Conservation (phyloP, 768 basidiomycete genomes). For the Tylopilus sp. region DNA sequence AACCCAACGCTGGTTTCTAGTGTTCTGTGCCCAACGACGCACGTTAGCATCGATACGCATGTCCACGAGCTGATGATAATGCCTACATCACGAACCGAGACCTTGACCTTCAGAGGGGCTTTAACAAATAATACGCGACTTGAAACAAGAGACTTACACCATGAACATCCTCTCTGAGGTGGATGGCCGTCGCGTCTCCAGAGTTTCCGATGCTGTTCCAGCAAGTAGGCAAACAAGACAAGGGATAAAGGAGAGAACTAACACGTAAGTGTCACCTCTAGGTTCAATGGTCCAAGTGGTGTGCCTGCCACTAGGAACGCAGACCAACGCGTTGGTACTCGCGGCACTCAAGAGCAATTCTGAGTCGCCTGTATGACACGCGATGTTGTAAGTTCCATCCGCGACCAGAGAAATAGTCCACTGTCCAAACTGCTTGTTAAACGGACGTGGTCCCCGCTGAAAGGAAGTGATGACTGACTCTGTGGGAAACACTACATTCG, state of each 20-base stretch:
- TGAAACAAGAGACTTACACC: neutral
- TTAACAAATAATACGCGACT: neutral
- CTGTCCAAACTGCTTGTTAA: neutral
- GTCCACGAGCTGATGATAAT: neutral
- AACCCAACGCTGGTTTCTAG: neutral
- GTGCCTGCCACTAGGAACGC: neutral
- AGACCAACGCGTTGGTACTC: neutral
- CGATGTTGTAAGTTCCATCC: slow-evolving; percentile 1
- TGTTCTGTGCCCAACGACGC: neutral
- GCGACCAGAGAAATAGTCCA: neutral
- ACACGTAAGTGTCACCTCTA: slow-evolving; percentile 3
- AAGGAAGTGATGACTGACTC: neutral
- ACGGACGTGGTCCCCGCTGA: neutral
- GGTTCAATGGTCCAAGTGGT: slow-evolving; percentile 6
- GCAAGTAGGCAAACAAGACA: neutral
- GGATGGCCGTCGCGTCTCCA: slow-evolving; percentile 1
- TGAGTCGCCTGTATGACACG: neutral
- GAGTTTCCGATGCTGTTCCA: slow-evolving; percentile 5
- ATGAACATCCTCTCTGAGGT: neutral
- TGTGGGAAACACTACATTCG: neutral
- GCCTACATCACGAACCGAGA: neutral
- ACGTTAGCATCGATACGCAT: neutral
- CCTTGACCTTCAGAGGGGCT: too few relatives aligned
- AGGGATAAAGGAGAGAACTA: neutral
- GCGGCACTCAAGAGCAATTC: neutral